Base-by-base conservation (phyloP, 192 early-diverging fungal species). In the Coemansia sp. region DNA sequence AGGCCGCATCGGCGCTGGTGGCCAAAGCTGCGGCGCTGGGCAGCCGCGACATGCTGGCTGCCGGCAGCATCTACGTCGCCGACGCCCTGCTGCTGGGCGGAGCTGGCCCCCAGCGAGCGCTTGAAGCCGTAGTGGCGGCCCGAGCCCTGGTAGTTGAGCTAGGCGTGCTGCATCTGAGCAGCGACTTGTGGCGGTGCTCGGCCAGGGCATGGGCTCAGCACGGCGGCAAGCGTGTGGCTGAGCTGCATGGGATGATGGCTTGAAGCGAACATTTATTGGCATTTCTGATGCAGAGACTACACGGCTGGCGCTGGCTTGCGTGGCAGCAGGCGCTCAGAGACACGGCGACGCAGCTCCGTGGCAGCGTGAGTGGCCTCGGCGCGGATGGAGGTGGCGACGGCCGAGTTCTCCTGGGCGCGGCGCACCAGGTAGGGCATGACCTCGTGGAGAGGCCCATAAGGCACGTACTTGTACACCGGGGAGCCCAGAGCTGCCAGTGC, bases 351-450 rank as follows among this genome's bases (percentile, higher is more conserved):
- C 63, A 91, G 66, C 70, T 92, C 91, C 42, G 81, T 71, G 83
- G 86, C 84, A 61, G 91, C 68, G 43, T 83, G 34, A 11, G 65
- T 48, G 21, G 85, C 84, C 78, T 92, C 91, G 28, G 72, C 59
- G 26, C 68, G 57, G 52, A 88, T 86, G 41, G 87, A 86, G 8
- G 85, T 86, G 36, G 94, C 71, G 0, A 97, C 85, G 26, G 90
- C 86, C 8, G 88, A 86, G 86, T 99, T 99, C 77, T 99, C 96
- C 80, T 94, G 91, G 35, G 94, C 96, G 21, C 96, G 88, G 35
- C 96, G 90, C 42, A 95, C 83, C 61, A 99, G 81, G 69, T 95
- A 99, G 6, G 96, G 95, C 73, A 99, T 92, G 42, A 93, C 91
- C 64, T 95, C 92, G 20, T 89, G 84, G 37, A 98, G 87, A 31